Base-by-base conservation (phyloP, 2,329 filamentous ascomycete species). In the Alternaria consortialis region DNA sequence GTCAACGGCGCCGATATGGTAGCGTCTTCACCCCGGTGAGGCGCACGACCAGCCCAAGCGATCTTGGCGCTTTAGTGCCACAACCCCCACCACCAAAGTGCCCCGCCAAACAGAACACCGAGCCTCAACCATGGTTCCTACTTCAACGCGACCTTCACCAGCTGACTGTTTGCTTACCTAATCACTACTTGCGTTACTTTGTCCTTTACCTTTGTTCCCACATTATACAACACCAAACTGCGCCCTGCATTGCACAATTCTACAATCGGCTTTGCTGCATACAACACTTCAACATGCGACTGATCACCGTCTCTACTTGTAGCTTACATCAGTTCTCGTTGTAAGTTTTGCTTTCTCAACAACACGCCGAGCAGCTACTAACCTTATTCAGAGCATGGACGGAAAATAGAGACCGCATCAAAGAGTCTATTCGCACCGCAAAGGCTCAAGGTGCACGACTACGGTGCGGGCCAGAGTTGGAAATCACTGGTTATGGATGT, bases 381-480 rank as follows among this genome's bases (percentile, higher is more conserved):
- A 25, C 20, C 25, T 23, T 20, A 46, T 27, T 46, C 42, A 27
- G 6, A 20, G 46, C 27, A 5, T 50, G 46, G 46, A 34, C 37
- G 23, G 29, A 17, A 23, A 52, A 52, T n/a, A 8, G 48, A 40
- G 36, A 52, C 15, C n/a, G 48, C 5, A 52, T 52, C 34, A 17
- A 25, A 13, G 25, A 52, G 39, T 39, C 32, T 27, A 52, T 52
- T 31, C 17, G 15, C 17, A 54, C 56, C n/a, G 81, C 89, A 23
- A 80, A 81, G 31, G 50, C 43, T 7, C 55, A 44, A 13, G 50
- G 53, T 25, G 54, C 54, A 7, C 34, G 44, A 5, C 31, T 64
- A 9, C 54, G 61, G 27, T 78, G 77, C 2, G 56, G 60, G 4
- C 80, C 80, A 5, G 80, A 82, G 74, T 79, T 85, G 6, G 83